phyloP scores from a whole-genome alignment of 352 stramenopile genomes.

The Pythium sukuiense region DNA sequence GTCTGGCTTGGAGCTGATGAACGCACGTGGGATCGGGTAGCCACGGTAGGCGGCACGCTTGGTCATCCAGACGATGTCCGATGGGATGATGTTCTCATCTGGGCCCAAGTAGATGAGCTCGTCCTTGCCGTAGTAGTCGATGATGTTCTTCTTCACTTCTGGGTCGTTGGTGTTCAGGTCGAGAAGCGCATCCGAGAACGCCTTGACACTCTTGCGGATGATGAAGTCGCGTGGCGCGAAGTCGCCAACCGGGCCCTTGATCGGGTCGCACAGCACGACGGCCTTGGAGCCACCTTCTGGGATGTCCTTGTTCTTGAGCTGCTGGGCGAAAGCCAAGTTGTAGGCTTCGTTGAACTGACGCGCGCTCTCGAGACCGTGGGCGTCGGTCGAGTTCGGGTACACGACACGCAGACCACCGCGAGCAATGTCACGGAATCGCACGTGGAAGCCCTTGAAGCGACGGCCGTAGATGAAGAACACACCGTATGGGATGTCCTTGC shows the following conservation, averaged over 20 bases:
- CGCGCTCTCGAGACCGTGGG: constrained; percentile 61
- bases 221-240: constrained; percentile 84
- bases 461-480: constrained; percentile 97
- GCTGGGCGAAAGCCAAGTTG: constrained; percentile 82
- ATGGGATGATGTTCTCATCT: constrained; percentile 92
- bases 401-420: constrained; percentile 76
- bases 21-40: constrained; percentile 79
- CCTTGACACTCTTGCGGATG: constrained; percentile 97
- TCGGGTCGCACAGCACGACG: constrained; percentile 73
- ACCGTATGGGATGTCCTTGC: constrained; percentile 92
- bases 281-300: constrained; percentile 83
- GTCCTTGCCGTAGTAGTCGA: constrained; percentile 82
- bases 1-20: constrained; percentile 85
- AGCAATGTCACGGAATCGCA: constrained; percentile 80
- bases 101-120: constrained; percentile 84
- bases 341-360: constrained; percentile 86
- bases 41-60: constrained; percentile 76
- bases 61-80: constrained; percentile 82
- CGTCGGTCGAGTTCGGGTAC: constrained; percentile 62
- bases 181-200: constrained; percentile 90
- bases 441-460: constrained; percentile 92
- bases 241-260: constrained; percentile 66
- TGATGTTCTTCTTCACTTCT: constrained; percentile 66
- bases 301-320: constrained; percentile 90
- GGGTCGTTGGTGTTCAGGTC: constrained; percentile 79